Conservation (phyloP, 169 alveolate species). For the Hepatocystis sp. region DNA sequence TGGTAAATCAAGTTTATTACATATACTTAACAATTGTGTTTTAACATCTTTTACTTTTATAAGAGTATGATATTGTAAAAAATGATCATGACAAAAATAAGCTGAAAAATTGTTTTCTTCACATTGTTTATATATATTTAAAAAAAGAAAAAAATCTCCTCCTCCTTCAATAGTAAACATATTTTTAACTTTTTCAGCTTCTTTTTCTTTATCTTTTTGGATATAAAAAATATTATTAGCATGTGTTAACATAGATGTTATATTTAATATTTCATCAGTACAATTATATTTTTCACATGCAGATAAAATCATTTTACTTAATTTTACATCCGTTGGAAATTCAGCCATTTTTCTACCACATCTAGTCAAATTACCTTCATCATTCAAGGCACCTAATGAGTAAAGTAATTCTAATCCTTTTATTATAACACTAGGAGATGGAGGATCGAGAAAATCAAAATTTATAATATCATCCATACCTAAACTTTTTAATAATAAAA, state of each 20-base stretch:
- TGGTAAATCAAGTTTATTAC: slow-evolving; percentile 85
- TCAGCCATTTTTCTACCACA: slow-evolving; percentile 99
- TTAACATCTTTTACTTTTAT: slow-evolving; percentile 98
- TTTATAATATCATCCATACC: slow-evolving; percentile 99
- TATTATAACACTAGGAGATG: slow-evolving; percentile 97
- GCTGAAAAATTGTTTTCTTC: slow-evolving; percentile 94
- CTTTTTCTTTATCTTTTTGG: slow-evolving; percentile 97
- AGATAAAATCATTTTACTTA: slow-evolving; percentile 92
- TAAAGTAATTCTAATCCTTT: slow-evolving; percentile 97
- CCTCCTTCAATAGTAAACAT: slow-evolving; percentile 95
- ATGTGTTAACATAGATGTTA: slow-evolving; percentile 98
- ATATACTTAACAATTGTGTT: slow-evolving; percentile 91
- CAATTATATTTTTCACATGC: slow-evolving; percentile 95
- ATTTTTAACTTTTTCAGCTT: slow-evolving; percentile 98
- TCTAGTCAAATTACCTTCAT: slow-evolving; percentile 97
- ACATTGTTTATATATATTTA: slow-evolving; percentile 98
- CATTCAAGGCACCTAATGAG: slow-evolving; percentile 98
- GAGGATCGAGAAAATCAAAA: slow-evolving; percentile 99
- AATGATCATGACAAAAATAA: slow-evolving; percentile 98
- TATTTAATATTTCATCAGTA: slow-evolving; percentile 95
- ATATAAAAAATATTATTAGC: slow-evolving; percentile 97
- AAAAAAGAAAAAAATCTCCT: slow-evolving; percentile 98
- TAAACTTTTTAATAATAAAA: slow-evolving; percentile 88
- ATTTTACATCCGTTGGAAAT: slow-evolving; percentile 99
- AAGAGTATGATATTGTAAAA: slow-evolving; percentile 96